Evolutionary conservation across 192 early-diverging fungal genomes (phyloP).

Genomic region (Mortierella alpina): DNA sequence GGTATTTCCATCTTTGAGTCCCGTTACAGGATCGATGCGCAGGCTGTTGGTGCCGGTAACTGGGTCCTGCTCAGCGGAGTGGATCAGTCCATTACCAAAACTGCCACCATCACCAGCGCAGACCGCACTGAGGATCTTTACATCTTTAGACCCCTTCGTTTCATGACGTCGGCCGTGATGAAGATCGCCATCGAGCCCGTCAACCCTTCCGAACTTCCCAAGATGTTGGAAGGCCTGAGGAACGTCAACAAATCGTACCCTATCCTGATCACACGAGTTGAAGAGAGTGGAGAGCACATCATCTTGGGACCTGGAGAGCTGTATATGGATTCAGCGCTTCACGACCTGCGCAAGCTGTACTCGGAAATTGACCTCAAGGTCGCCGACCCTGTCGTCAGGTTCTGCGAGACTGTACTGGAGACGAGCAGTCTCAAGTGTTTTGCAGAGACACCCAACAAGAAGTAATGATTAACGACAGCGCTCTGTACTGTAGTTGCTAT

Average conservation of each 20-base stretch:
- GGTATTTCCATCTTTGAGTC: constrained; percentile 85
- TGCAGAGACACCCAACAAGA: constrained; percentile 98
- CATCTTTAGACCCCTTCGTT: constrained; percentile 87
- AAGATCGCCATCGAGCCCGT: constrained; percentile 98
- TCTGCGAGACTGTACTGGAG: constrained; percentile 96
- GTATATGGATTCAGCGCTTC: constrained; percentile 95
- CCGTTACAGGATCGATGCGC: constrained; percentile 86
- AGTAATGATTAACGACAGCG: constrained; percentile 58
- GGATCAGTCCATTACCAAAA: constrained; percentile 92
- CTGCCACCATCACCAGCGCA: constrained; percentile 89
- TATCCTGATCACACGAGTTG: constrained; percentile 88
- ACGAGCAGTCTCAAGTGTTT: constrained; percentile 94
- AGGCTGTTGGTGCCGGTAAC: constrained; percentile 81
- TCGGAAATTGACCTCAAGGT: constrained; percentile 98
- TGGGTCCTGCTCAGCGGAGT: constrained; percentile 96
- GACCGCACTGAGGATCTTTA: constrained; percentile 71
- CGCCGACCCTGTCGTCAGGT: constrained; percentile 95
- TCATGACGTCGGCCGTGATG: constrained; percentile 84
- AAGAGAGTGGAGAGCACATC: constrained; percentile 98
- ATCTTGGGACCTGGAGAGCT: constrained; percentile 95
- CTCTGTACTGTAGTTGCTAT: neutral
- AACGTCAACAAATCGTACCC: constrained; percentile 97
- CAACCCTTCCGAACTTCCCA: constrained; percentile 96
- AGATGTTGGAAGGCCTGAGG: constrained; percentile 96
- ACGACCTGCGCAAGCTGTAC: constrained; percentile 93